Evolutionary conservation across 768 basidiomycete species (phyloP).

Genomic region (Lactarius hengduanensis): DNA sequence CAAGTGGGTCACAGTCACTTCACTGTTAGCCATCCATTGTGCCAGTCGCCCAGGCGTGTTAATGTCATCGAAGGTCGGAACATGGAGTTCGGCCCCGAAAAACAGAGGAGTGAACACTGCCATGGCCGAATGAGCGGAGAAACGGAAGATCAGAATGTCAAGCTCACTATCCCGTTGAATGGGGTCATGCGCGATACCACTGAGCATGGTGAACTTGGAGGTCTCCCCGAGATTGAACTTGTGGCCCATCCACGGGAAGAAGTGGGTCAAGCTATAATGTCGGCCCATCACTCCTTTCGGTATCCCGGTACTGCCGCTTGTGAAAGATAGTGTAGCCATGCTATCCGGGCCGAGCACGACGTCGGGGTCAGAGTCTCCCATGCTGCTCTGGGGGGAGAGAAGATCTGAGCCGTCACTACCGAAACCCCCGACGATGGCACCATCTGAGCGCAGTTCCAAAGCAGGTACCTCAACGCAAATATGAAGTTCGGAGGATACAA

Average conservation of each 20-base stretch:
- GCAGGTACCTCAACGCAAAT: conserved; percentile 92
- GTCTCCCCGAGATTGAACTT: conserved; percentile 69
- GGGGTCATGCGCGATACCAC: conserved; percentile 98
- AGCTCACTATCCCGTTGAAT: conserved; percentile 96
- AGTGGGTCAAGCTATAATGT: conserved; percentile 95
- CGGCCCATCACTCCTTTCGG: conserved; percentile 97
- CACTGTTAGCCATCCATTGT: conserved; percentile 95
- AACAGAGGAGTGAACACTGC: conserved; percentile 98
- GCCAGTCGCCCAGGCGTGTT: conserved; percentile 95
- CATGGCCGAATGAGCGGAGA: conserved; percentile 15
- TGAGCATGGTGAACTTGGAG: conserved; percentile 96
- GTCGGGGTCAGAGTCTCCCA: conserved; percentile 72
- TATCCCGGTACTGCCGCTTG: conserved; percentile 95
- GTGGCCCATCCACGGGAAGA: conserved; percentile 99
- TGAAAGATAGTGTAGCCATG: conserved; percentile 92
- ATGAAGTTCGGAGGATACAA: conserved; percentile 70
- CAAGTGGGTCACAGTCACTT: conserved; percentile 93
- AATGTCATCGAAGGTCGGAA: conserved; percentile 96
- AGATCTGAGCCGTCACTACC: conserved; percentile 51
- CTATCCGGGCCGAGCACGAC: conserved; percentile 93
- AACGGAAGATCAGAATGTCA: not conserved
- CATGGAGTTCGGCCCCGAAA: conserved; percentile 92
- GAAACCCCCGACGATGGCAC: conserved; percentile 64
- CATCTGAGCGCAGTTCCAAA: conserved; percentile 66
- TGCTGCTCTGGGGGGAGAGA: conserved; percentile 49